Base-by-base conservation (phyloP, 352 stramenopile species). In the Phytophthora syringae region DNA sequence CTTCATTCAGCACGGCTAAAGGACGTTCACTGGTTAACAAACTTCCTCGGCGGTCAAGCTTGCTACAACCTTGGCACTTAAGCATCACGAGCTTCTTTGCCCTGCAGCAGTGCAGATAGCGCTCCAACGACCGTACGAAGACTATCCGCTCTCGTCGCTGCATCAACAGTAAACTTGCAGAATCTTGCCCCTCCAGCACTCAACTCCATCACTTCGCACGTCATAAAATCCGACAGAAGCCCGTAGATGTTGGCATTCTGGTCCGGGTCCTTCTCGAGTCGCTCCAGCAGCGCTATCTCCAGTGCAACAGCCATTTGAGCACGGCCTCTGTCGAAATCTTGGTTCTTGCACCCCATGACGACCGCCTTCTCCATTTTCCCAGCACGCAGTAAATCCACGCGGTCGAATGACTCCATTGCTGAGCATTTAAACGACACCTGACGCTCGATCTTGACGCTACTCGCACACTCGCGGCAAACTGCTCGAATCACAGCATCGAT, bases 201-300 rank as follows among this genome's bases (percentile, higher is more conserved):
- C 42, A 71, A 20, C 16, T 67, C 40, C 55, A 71, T 61, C 18
- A 71, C 37, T n/a, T 71, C 55, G 55, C 63, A 71, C 43, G 28
- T 54, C 63, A 67, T 50, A 20, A 61, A 66, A 16, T 70, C 44
- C 12, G 63, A 66, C 5, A 51, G 49, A 13, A 71, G 10, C 2
- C 63, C 63, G 22, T 67, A 71, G 16, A 71, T 40, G 9, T 27
- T 28, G 4, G 52, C 49, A 0, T 57, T 34, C 15, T 25, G 42
- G 2, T 43, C 10, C 5, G 49, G 49, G 1, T 60, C 49, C n/a
- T 61, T 59, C 11, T 70, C 48, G 2, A 66, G 25, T 10, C 37
- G 25, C 11, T 70, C 55, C 7, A 64, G 16, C 40, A 70, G 53
- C 2, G 34, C 39, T 3, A 37, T 57, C 49, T 71, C 63, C 21